These are phyloP conservation scores for Cryphonectria naterciae DNA, from an alignment of 2,329 filamentous ascomycete species.

Conservation along the genomic window DNA sequence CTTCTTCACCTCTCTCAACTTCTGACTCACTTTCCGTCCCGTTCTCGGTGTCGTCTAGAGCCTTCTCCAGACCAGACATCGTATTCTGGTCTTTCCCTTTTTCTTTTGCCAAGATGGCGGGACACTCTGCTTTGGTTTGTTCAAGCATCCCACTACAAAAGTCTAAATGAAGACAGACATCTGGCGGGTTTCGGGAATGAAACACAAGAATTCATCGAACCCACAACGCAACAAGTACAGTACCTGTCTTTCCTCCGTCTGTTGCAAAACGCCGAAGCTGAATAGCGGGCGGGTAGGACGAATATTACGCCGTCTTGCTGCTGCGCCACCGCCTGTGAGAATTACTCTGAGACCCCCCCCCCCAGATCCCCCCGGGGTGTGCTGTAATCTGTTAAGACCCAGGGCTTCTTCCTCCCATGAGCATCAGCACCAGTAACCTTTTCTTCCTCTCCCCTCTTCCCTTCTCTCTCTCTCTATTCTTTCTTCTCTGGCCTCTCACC, in stretches of 20 bases:
- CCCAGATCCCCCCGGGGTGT: too few relatives aligned
- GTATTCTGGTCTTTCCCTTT: too few relatives aligned
- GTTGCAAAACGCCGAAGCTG: not conserved
- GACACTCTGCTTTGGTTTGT: too few relatives aligned
- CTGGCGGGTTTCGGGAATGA: not conserved
- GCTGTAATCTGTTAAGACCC: not conserved
- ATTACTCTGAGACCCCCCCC: not conserved
- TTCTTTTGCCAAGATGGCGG: too few relatives aligned
- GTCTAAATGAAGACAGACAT: not conserved
- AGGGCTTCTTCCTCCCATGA: not conserved
- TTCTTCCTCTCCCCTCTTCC: not conserved
- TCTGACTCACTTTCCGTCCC: too few relatives aligned
- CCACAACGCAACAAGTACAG: too few relatives aligned
- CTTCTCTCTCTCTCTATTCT: not conserved
- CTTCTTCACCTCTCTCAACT: not conserved
- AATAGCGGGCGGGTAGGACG: not conserved
- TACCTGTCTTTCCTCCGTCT: not conserved
- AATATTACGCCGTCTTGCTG: constrained; percentile 1
- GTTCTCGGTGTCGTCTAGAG: too few relatives aligned
- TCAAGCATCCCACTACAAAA: not conserved
- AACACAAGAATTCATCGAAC: not conserved
- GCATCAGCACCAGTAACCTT: not conserved
- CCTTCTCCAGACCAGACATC: not conserved
- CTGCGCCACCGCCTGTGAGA: not conserved
- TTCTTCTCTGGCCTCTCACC: not conserved